phyloP scores from a whole-genome alignment of 345 rosid species.

The Murraya paniculata region DNA sequence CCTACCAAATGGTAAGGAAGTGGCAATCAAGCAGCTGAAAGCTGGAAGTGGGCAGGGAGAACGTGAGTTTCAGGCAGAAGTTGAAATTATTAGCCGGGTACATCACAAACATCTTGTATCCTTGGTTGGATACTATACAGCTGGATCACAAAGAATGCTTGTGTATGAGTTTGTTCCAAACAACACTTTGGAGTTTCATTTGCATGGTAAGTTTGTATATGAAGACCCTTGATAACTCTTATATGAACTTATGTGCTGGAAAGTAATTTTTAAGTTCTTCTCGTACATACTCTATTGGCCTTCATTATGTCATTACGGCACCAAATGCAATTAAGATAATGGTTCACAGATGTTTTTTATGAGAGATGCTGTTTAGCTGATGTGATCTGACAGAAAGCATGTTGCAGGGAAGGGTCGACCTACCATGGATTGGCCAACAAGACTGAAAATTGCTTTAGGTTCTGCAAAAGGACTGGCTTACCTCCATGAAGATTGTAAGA shows the following conservation, averaged over 20 bases:
- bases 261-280: not conserved
- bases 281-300: not conserved
- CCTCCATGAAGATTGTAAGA: constrained; percentile 95
- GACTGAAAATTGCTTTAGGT: constrained; percentile 79
- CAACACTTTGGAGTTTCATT: constrained; percentile 58
- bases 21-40: constrained; percentile 66
- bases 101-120: constrained; percentile 72
- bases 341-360: not conserved
- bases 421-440: constrained; percentile 71
- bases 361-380: not conserved
- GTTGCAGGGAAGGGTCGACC: constrained; percentile 66
- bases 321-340: not conserved
- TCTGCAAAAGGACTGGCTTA: constrained; percentile 95
- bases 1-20: constrained; percentile 58
- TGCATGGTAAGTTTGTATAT: constrained; percentile 45
- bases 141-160: constrained; percentile 52
- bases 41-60: constrained; percentile 65
- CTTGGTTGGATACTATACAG: constrained; percentile 65
- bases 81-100: constrained; percentile 67
- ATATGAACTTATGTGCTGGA: not conserved
- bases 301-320: not conserved
- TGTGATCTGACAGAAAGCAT: constrained; percentile 10
- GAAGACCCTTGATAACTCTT: not conserved
- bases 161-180: constrained; percentile 73
- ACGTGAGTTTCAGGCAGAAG: constrained; percentile 67